Base-by-base conservation (phyloP, 495 filamentous ascomycete genomes). In the Endocarpon pusillum region DNA sequence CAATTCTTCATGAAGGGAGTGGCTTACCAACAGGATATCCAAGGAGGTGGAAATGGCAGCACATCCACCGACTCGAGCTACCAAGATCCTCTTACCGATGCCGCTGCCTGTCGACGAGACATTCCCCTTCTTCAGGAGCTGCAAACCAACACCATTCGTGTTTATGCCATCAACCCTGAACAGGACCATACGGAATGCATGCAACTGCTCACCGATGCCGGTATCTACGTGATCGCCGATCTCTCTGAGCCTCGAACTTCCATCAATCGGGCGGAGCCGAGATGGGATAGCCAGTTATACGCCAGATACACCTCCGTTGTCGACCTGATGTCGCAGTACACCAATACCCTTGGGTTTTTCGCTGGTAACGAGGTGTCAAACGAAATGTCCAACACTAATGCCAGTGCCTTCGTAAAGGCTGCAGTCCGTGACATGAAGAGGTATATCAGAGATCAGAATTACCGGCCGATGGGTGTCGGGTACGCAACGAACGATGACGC, bases 301-400 rank as follows among this genome's bases (percentile, higher is more conserved):
- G 52, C 62, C 3, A 74, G 80, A 24, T 97, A 97, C 61, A 82
- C 78, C 39, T 56, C 45, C 10, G 89, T 97, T 19, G 62, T 97
- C 26, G 85, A 97, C 48, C 67, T 69, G 29, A 56, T 97, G 35
- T 58, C 66, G 29, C 59, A 75, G 40, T 94, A 92, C 57, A 71
- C 62, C 54, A 97, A 97, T 54, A 71, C 75, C 27, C 67, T 97
- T 33, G 89, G 89, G 40, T 97, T 94, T 71, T 94, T 96, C 53
- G 81, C 86, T 18, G 89, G 89, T 33, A 96, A 97, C 53, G 89
- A 97, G 55, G 86, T 96, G 37, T 80, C 82, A 44, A 94, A 96
- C 63, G 67, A 70, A 38, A 55, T 64, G 24, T 75, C 65, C 49
- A 94, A 86, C 55, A 94, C 87, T 18, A 62, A 62, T 41, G 84